phyloP scores from a whole-genome alignment of 2,329 filamentous ascomycete species.

The Cladosporium sp. region DNA sequence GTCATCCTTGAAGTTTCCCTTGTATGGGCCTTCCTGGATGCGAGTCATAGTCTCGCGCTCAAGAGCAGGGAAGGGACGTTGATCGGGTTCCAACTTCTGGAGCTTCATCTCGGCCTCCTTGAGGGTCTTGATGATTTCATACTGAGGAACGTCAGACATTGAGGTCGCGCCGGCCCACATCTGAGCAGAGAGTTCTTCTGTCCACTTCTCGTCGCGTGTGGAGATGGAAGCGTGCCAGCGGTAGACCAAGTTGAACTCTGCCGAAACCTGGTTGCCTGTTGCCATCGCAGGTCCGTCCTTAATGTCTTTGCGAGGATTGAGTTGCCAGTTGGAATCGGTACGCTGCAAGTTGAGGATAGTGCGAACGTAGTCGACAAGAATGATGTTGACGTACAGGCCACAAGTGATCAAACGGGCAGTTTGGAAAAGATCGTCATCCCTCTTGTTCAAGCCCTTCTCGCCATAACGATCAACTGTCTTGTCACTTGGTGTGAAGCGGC shows the following conservation, averaged over 20 bases:
- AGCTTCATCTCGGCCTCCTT: conserved; percentile 32
- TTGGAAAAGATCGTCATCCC: conserved; percentile 53
- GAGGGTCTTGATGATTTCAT: conserved; percentile 34
- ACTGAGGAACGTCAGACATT: conserved; percentile 25
- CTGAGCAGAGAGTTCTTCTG: conserved; percentile 39
- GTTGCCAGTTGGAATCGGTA: conserved; percentile 45
- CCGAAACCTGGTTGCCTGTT: conserved; percentile 53
- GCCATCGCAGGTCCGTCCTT: conserved; percentile 37
- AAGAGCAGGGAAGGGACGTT: conserved; percentile 38
- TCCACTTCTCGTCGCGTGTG: conserved; percentile 48
- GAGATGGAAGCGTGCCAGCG: conserved; percentile 52
- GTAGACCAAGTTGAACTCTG: conserved; percentile 57
- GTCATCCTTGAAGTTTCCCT: conserved; percentile 58
- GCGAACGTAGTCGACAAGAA: conserved; percentile 55
- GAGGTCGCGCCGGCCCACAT: conserved; percentile 26
- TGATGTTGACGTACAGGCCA: conserved; percentile 56
- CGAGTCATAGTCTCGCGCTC: conserved; percentile 33
- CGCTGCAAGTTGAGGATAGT: conserved; percentile 52
- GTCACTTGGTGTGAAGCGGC: conserved; percentile 72
- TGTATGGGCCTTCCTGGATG: conserved; percentile 34
- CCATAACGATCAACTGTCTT: conserved; percentile 40
- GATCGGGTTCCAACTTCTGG: conserved; percentile 29
- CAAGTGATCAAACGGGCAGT: conserved; percentile 54
- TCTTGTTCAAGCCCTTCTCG: conserved; percentile 35
- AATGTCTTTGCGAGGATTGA: conserved; percentile 46